Evolutionary conservation across 768 basidiomycete genomes (phyloP).

Genomic region (Leucosporidium yakuticum): DNA sequence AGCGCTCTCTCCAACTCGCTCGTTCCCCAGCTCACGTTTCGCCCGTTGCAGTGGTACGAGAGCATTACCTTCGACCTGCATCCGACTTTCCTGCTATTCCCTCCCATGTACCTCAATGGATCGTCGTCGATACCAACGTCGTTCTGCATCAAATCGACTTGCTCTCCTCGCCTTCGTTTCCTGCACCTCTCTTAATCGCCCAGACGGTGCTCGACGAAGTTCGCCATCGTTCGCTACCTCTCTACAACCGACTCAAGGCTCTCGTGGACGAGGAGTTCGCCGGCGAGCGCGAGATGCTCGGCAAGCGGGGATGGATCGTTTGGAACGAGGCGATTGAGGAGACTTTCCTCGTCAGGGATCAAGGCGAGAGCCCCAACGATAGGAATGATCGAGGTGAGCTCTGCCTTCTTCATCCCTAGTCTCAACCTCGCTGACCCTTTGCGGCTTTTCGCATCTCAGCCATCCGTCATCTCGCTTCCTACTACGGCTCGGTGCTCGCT

Average conservation of each 20-base stretch:
- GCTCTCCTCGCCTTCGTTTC: conserved; percentile 68
- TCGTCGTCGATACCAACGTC: conserved; percentile 91
- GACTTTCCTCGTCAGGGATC: conserved; percentile 63
- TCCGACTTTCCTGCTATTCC: conserved; percentile 19
- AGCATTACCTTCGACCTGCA: conserved; percentile 77
- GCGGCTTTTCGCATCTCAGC: conserved; percentile 48
- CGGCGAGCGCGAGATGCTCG: conserved; percentile 62
- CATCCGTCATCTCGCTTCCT: conserved; percentile 77
- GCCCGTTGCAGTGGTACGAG: conserved; percentile 63
- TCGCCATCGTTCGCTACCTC: conserved; percentile 81
- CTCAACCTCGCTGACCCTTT: not conserved
- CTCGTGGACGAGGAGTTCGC: conserved; percentile 64
- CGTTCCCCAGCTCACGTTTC: not conserved
- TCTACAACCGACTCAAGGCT: conserved; percentile 85
- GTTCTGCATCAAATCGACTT: conserved; percentile 97
- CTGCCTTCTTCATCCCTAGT: not conserved
- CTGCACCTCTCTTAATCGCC: conserved; percentile 74
- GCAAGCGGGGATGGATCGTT: conserved; percentile 49
- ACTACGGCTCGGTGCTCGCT: conserved; percentile 73
- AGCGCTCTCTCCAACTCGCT: not conserved
- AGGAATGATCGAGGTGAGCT: conserved; percentile 79
- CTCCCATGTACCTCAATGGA: conserved; percentile 56
- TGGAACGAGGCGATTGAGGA: conserved; percentile 38
- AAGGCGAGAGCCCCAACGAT: conserved; percentile 82
- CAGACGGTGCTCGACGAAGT: conserved; percentile 98